Evolutionary conservation across 495 filamentous ascomycete genomes (phyloP), one percentile per base, ranked within the genome.

Genomic region (Staphylotrichum longicolle): DNA sequence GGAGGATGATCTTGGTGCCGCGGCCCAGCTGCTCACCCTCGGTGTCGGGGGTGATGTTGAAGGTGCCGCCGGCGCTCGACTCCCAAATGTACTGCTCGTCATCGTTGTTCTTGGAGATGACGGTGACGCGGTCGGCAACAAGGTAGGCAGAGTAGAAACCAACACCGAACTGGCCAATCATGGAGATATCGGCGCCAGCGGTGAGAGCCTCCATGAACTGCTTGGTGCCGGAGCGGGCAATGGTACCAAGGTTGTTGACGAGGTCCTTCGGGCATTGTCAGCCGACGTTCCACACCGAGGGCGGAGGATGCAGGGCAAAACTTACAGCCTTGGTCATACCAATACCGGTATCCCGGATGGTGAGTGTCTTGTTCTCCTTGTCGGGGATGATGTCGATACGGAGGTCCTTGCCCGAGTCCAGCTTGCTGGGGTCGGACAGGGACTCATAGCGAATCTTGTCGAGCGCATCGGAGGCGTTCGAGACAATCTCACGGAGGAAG

Each of bases 141-240:
- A 98, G 91, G 85, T 98, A 98, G 66, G 94, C 94, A 56, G 94
- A 98, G 87, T 98, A 98, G 91, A 98, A 98, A 90, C 94, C 94
- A 71, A 98, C 94, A 93, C 94, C 94, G 80, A 98, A 98, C 83
- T 98, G 94, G 70, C 94, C 94, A 79, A 98, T 98, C 94, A 98
- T 98, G 81, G 94, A 98, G 69, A 98, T 93, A 82, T 98, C 94
- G 72, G 95, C 94, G 85, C 94, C 94, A 66, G 94, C 94, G 72
- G 91, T 91, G 64, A 98, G 86, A 63, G 94, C 94, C 83, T 98
- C 94, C 94, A 98, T 98, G 82, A 98, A 98, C 82, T 98, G 95
- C 88, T 98, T 98, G 73, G 94, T 98, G 63, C 94, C 94, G 51
- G 94, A 98, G 73, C 94, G 92, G 68, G 94, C 94, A 76, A 98